A percentile compares a stretch with the other conserved stretches of the same genome.
Evolutionary conservation across 2,329 filamentous ascomycete species (phyloP).

Genomic region (Trichoderma oligosporum): DNA sequence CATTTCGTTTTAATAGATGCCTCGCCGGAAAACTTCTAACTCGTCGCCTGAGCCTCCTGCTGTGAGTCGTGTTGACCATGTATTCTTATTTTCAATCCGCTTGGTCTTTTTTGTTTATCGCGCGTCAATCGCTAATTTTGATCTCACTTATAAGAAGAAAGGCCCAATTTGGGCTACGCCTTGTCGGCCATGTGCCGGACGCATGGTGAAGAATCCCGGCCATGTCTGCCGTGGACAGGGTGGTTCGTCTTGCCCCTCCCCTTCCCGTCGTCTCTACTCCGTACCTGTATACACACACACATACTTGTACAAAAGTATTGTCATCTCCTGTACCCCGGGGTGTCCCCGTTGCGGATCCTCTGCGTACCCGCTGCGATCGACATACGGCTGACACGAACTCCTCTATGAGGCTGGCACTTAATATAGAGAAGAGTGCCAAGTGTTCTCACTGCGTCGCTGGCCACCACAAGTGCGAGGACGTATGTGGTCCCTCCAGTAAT

Average conservation of each 20-base stretch:
- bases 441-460: constrained; percentile 21
- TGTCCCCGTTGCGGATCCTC: not conserved
- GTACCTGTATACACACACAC: not conserved
- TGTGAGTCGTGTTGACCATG: not conserved
- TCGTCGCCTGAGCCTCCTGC: constrained; percentile 6
- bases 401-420: not conserved
- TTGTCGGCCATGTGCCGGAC: constrained; percentile 20
- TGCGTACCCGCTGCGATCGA: not conserved
- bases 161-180: constrained; percentile 20
- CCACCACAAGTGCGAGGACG: constrained; percentile 21
- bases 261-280: not conserved
- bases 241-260: constrained; percentile 7
- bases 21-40: constrained; percentile 10
- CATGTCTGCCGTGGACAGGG: constrained; percentile 20
- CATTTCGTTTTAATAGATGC: constrained; percentile 11
- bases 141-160: not conserved
- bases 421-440: constrained; percentile 20
- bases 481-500: constrained; percentile 14
- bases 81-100: not conserved
- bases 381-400: constrained; percentile 12
- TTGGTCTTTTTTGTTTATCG: not conserved
- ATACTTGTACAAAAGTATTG: not conserved
- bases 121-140: not conserved
- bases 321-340: not conserved
- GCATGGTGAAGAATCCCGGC: constrained; percentile 20